These are phyloP conservation scores for Globisporangium uncinulatum DNA, from an alignment of 352 stramenopile genomes.

Conservation along the genomic window DNA sequence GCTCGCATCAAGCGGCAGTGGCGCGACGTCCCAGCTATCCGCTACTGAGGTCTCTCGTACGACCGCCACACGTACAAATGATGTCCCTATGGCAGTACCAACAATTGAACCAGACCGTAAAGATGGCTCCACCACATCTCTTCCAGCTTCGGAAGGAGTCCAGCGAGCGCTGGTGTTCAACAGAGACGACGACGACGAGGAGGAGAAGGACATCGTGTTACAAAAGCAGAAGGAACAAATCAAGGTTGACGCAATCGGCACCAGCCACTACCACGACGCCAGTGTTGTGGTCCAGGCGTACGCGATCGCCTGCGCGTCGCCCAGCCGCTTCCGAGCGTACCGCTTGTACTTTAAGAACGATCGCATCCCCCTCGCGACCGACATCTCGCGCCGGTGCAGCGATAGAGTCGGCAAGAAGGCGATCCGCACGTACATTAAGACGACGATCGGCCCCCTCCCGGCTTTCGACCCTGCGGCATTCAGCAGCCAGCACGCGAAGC, in stretches of 20 bases:
- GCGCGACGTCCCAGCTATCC: no score
- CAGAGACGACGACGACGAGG: neutral
- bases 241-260: neutral
- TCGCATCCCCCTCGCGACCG: conserved; percentile 2
- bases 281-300: neutral
- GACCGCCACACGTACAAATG: no score
- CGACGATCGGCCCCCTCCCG: conserved; percentile 4
- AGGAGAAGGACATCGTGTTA: neutral
- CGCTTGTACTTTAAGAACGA: conserved; percentile 9
- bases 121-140: neutral
- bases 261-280: neutral
- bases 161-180: neutral
- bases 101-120: neutral
- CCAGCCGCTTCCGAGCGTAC: conserved; percentile 3
- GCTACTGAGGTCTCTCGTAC: no score
- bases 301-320: conserved; percentile 1
- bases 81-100: neutral
- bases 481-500: neutral
- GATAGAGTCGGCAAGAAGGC: conserved; percentile 3
- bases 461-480: neutral
- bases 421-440: conserved; percentile 6
- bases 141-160: neutral
- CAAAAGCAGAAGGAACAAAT: neutral
- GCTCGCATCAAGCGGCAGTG: neutral
- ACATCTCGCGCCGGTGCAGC: conserved; percentile 8